A percentile compares a stretch with the other conserved stretches of the same genome.
Conservation (phyloP, 208 protist species). For the Angomonas deanei region DNA sequence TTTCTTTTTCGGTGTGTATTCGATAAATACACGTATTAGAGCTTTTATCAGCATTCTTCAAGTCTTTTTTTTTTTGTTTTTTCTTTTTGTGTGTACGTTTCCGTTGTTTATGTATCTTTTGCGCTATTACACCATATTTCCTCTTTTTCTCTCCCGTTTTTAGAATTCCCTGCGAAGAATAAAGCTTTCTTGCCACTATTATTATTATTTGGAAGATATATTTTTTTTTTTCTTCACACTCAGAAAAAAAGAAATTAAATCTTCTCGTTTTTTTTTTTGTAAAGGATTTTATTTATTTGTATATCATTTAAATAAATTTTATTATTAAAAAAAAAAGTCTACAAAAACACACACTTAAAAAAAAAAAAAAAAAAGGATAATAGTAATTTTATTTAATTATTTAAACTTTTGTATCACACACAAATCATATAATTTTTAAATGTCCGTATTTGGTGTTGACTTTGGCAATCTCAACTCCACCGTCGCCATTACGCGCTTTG, state of each 20-base stretch:
- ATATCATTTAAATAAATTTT: too few relatives aligned
- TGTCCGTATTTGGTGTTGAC: constrained; percentile 92
- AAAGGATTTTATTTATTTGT: background rate
- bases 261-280: constrained; percentile 1
- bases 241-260: too few relatives aligned
- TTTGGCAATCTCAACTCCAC: constrained; percentile 88
- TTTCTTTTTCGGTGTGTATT: constrained; percentile 5
- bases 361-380: constrained; percentile 12
- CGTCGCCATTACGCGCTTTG: constrained; percentile 79
- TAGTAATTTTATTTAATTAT: constrained; percentile 10
- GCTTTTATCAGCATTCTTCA: background rate
- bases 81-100: background rate
- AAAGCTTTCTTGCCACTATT: too few relatives aligned
- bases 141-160: constrained; percentile 2
- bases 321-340: background rate
- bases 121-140: too few relatives aligned
- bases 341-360: constrained; percentile 5
- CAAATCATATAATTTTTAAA: too few relatives aligned
- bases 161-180: background rate
- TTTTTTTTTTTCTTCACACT: constrained; percentile 3
- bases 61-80: constrained; percentile 14
- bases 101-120: too few relatives aligned
- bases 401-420: background rate
- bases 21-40: background rate
- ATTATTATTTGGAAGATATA: constrained; percentile 1